Conservation (phyloP, 2,329 filamentous ascomycete species). For the Pseudofabraea citricarpa region DNA sequence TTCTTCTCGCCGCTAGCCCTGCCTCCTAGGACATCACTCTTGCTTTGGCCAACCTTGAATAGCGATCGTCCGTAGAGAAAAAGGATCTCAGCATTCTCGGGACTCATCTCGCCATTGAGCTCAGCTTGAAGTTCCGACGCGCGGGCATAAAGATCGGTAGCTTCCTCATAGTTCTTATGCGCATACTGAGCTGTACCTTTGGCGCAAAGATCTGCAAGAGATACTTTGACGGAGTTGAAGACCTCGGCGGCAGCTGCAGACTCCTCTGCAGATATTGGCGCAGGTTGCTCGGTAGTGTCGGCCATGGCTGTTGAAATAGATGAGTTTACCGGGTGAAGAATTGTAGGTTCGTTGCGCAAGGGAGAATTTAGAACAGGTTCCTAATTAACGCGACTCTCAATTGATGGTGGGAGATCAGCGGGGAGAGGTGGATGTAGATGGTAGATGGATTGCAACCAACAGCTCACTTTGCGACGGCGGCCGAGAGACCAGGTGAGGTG, state of each 20-base stretch:
- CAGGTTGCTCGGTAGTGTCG: slow-evolving; percentile 21
- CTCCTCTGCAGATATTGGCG: slow-evolving; percentile 9
- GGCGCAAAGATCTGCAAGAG: slow-evolving; percentile 72
- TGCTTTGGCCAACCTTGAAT: slow-evolving; percentile 89
- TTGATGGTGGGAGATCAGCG: no score
- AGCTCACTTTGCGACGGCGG: background rate
- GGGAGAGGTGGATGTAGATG: no score
- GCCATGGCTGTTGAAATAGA: slow-evolving; percentile 16
- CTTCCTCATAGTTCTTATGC: slow-evolving; percentile 81
- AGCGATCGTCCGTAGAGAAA: slow-evolving; percentile 92
- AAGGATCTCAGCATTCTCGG: slow-evolving; percentile 87
- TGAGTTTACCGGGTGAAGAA: background rate
- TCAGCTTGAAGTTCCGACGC: slow-evolving; percentile 87
- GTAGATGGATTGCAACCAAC: background rate
- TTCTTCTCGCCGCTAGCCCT: slow-evolving; percentile 57
- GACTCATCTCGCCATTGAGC: slow-evolving; percentile 86
- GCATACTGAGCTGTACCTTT: slow-evolving; percentile 82
- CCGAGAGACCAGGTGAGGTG: slow-evolving; percentile 6
- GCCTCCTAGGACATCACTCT: slow-evolving; percentile 89
- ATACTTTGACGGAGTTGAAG: slow-evolving; percentile 44
- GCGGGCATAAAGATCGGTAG: slow-evolving; percentile 81
- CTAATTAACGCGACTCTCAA: no score
- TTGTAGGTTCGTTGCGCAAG: slow-evolving; percentile 4
- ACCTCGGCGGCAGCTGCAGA: slow-evolving; percentile 20
- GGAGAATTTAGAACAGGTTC: no score